Percentiles rank a stretch among this genome's conserved stretches.
Conservation (phyloP, 73 alveolate genomes). For the Tetrahymena borealis region DNA sequence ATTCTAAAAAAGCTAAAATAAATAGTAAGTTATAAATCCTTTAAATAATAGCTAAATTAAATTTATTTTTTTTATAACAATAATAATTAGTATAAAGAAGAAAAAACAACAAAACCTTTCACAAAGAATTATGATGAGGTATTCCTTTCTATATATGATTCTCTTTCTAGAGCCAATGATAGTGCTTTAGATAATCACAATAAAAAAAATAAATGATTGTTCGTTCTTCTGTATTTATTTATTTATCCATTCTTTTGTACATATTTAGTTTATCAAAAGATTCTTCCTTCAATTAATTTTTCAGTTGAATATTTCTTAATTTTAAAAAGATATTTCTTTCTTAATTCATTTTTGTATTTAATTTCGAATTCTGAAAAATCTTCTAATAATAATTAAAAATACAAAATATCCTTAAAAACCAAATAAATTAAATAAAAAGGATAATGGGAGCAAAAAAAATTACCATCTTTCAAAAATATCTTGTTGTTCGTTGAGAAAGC, state of each 20-base stretch:
- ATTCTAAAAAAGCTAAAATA: neutral
- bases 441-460: neutral
- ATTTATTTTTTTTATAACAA: neutral
- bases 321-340: too few species aligned
- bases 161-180: neutral
- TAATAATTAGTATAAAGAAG: neutral
- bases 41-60: neutral
- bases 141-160: neutral
- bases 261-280: too few species aligned
- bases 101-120: neutral
- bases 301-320: too few species aligned
- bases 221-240: too few species aligned
- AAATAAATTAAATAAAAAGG: neutral
- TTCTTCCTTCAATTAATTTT: too few species aligned
- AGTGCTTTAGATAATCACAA: neutral
- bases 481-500: neutral
- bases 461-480: neutral
- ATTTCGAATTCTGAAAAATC: neutral
- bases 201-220: neutral
- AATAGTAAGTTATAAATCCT: neutral
- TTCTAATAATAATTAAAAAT: neutral
- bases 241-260: too few species aligned
- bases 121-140: neutral
- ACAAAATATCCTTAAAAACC: neutral
- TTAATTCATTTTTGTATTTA: too few species aligned